Percentiles rank a stretch among this genome's conserved stretches.
These are phyloP conservation scores for Nepenthes gracilis DNA, from an alignment of 148 eudicot species.

Conservation along the genomic window DNA sequence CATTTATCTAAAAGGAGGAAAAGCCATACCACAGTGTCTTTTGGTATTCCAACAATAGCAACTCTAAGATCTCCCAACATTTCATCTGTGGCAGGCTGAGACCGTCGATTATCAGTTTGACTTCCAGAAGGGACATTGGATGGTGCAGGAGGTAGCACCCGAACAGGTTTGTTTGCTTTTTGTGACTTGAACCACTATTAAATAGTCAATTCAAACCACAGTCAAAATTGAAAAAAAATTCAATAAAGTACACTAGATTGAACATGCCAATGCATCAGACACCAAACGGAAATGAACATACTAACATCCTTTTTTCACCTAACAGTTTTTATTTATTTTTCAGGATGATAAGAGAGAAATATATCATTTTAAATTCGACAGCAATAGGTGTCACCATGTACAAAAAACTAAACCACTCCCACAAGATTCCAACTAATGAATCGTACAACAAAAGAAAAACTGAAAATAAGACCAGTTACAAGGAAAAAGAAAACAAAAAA, in stretches of 20 bases:
- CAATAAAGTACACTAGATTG: constrained; percentile 1
- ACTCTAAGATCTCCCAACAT: constrained; percentile 61
- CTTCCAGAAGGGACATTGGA: constrained; percentile 31
- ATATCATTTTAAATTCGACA: too few relatives aligned
- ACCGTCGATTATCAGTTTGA: constrained; percentile 29
- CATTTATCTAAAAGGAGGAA: constrained; percentile 4
- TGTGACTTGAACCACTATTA: constrained; percentile 84
- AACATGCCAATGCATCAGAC: neutral
- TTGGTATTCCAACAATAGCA: constrained; percentile 44
- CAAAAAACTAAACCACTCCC: too few relatives aligned
- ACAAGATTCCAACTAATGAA: too few relatives aligned
- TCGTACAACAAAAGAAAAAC: too few relatives aligned
- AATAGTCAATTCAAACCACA: constrained; percentile 8
- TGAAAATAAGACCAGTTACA: too few relatives aligned
- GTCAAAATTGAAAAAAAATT: constrained; percentile 4
- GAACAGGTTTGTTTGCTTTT: constrained; percentile 47
- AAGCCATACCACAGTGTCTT: constrained; percentile 46
- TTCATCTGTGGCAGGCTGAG: constrained; percentile 45
- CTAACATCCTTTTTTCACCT: too few relatives aligned
- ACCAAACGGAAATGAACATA: too few relatives aligned
- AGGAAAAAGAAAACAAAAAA: too few relatives aligned
- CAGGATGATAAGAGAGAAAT: too few relatives aligned
- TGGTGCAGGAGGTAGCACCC: constrained; percentile 52
- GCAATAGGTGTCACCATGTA: too few relatives aligned
- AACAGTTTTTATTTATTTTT: too few relatives aligned